These are phyloP conservation scores for Rubus parviflorus DNA, from an alignment of 306 rosid genomes.

Conservation along the genomic window DNA sequence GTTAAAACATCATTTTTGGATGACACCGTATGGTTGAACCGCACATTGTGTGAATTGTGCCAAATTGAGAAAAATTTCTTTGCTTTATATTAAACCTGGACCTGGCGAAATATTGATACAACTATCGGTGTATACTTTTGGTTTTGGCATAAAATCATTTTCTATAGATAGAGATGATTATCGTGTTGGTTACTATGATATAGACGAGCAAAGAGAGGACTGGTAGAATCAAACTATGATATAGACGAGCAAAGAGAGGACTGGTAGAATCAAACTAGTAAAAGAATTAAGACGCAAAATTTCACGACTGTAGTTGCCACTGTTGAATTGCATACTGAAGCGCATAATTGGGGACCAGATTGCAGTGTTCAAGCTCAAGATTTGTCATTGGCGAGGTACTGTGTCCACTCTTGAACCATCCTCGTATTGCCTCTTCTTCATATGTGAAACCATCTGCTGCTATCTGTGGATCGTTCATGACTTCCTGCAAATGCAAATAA, in stretches of 20 bases:
- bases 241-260: neutral
- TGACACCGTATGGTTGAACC: no score
- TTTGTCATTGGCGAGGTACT: constrained; percentile 96
- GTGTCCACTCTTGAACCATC: constrained; percentile 89
- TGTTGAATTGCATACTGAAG: constrained; percentile 87
- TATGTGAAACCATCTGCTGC: constrained; percentile 98
- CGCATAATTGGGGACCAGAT: constrained; percentile 84
- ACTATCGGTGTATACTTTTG: neutral
- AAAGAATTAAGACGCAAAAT: neutral
- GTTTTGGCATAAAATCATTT: neutral
- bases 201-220: neutral
- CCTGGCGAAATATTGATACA: neutral
- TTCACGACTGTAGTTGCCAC: constrained; percentile 67
- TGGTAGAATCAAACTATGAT: neutral
- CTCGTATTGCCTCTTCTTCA: constrained; percentile 85
- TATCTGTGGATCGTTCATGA: constrained; percentile 83
- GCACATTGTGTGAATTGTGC: no score
- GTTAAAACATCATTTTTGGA: no score
- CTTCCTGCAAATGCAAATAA: constrained; percentile 66
- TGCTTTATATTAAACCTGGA: no score
- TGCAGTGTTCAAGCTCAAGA: constrained; percentile 79
- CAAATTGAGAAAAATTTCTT: no score
- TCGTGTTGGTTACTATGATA: neutral
- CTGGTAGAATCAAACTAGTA: neutral
- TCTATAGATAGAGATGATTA: neutral